These are phyloP conservation scores for Ormosia semicastrata DNA, from an alignment of 306 rosid species.

Conservation along the genomic window DNA sequence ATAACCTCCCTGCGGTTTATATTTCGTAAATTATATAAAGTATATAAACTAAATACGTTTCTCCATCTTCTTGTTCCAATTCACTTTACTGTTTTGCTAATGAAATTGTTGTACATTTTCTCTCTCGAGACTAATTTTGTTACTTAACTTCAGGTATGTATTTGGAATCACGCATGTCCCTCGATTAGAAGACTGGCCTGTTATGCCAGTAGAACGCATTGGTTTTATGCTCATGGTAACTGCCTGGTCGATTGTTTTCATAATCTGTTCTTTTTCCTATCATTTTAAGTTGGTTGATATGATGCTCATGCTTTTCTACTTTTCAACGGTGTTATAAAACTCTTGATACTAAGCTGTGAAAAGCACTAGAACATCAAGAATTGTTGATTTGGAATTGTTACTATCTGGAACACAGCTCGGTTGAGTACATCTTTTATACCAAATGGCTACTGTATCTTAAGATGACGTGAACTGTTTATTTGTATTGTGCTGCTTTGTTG, in stretches of 20 bases:
- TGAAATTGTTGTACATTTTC: not conserved
- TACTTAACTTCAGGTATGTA: slow-evolving; percentile 52
- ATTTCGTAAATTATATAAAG: not conserved
- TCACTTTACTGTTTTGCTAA: not conserved
- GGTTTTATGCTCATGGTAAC: slow-evolving; percentile 77
- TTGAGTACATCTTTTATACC: not conserved
- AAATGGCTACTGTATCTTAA: not conserved
- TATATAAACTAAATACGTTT: not conserved
- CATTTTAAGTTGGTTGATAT: not conserved
- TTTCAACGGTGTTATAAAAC: not conserved
- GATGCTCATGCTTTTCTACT: not conserved
- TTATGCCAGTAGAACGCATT: slow-evolving; percentile 82
- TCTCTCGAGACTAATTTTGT: not conserved
- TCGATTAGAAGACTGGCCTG: slow-evolving; percentile 87
- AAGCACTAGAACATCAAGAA: not conserved
- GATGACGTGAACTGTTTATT: not conserved
- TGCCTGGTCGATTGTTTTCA: not conserved
- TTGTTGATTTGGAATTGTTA: not conserved
- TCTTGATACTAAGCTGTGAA: not conserved
- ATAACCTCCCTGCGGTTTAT: not conserved
- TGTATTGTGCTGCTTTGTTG: not conserved
- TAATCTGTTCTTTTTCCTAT: not conserved
- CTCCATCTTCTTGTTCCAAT: not conserved
- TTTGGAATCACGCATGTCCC: slow-evolving; percentile 81
- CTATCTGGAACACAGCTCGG: not conserved